Conservation (phyloP, 768 basidiomycete species). For the Coprinellus micaceus region DNA sequence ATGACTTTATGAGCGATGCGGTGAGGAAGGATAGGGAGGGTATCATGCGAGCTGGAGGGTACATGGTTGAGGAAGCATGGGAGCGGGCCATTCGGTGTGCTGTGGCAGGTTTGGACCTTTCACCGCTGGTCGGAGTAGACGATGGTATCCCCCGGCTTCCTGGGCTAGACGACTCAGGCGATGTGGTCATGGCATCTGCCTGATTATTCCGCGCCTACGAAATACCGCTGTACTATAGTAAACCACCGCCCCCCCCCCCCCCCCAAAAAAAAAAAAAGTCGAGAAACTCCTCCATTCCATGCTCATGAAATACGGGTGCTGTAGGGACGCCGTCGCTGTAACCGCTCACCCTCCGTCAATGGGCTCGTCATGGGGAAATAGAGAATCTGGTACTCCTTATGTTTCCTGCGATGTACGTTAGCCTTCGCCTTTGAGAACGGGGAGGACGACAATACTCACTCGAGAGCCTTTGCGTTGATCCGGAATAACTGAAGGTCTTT, state of each 20-base stretch:
- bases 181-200: conserved; percentile 51
- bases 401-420: conserved; percentile 32
- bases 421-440: not conserved
- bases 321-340: conserved; percentile 46
- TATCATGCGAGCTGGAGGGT: conserved; percentile 81
- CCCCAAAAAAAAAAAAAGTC: too few relatives aligned
- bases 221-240: too few relatives aligned
- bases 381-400: conserved; percentile 74
- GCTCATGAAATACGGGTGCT: conserved; percentile 40
- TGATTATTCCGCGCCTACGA: too few relatives aligned
- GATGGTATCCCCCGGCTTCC: conserved; percentile 7
- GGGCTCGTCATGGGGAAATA: conserved; percentile 73
- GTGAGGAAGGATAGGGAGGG: conserved; percentile 74
- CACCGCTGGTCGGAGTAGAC: conserved; percentile 40
- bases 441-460: conserved; percentile 22
- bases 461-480: conserved; percentile 37
- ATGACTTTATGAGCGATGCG: conserved; percentile 72
- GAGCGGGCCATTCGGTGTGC: conserved; percentile 72
- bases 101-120: conserved; percentile 67
- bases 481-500: conserved; percentile 47
- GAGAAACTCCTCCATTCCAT: too few relatives aligned
- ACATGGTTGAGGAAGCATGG: conserved; percentile 80
- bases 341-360: conserved; percentile 51
- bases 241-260: too few relatives aligned
- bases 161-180: conserved; percentile 29